These are phyloP conservation scores for Danielia reshetovae DNA, from an alignment of 805 yeast species.

Conservation along the genomic window DNA sequence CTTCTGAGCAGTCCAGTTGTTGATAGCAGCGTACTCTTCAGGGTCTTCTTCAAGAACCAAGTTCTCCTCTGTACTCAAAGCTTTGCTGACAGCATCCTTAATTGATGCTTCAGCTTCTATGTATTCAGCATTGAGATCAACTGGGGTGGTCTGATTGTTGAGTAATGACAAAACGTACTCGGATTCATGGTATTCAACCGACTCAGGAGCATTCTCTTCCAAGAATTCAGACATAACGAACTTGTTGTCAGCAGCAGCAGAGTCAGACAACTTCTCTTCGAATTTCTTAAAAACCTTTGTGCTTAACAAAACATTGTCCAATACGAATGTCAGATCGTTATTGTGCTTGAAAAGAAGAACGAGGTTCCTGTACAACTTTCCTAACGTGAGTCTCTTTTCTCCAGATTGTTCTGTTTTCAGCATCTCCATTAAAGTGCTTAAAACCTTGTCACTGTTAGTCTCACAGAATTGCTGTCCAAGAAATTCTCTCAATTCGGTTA, in stretches of 20 bases:
- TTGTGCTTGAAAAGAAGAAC: slow-evolving; percentile 30
- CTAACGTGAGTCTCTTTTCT: slow-evolving; percentile 19
- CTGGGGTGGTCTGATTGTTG: slow-evolving; percentile 1
- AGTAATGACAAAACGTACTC: slow-evolving; percentile 6
- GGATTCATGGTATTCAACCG: slow-evolving; percentile 4
- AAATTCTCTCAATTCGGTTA: slow-evolving; percentile 19
- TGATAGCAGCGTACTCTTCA: slow-evolving; percentile 13
- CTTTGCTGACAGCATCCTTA: slow-evolving; percentile 22
- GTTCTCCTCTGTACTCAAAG: slow-evolving; percentile 18
- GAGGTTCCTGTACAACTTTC: slow-evolving; percentile 30
- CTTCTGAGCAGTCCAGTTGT: slow-evolving; percentile 15
- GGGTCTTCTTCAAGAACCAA: slow-evolving; percentile 6
- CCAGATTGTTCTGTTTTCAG: slow-evolving; percentile 10
- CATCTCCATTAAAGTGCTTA: slow-evolving; percentile 16
- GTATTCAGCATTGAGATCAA: background rate
- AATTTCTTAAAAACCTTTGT: slow-evolving; percentile 22
- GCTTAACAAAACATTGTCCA: slow-evolving; percentile 32
- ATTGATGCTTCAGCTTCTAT: slow-evolving; percentile 14
- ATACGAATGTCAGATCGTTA: slow-evolving; percentile 26
- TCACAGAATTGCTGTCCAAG: slow-evolving; percentile 19
- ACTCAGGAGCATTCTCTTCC: too few relatives aligned
- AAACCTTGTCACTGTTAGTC: slow-evolving; percentile 9
- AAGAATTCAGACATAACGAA: slow-evolving; percentile 1
- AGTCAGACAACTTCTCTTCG: slow-evolving; percentile 11
- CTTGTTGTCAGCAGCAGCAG: background rate